Evolutionary conservation across 2,329 filamentous ascomycete genomes (phyloP), one percentile per base, ranked within the genome.

Genomic region (Aspergillus ustus): DNA sequence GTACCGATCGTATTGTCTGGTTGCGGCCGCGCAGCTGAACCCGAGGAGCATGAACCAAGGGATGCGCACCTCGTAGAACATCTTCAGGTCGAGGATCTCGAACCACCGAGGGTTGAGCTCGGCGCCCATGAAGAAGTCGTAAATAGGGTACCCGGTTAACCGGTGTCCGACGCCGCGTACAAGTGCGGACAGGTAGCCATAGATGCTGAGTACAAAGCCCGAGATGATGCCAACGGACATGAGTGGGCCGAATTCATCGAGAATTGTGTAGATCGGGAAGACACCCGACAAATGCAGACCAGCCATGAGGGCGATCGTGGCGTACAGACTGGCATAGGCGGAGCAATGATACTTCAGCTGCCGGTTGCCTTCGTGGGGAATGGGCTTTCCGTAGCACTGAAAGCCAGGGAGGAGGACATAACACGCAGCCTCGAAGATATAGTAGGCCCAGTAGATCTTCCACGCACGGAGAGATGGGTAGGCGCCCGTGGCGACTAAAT

Each of bases 311-410:
- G 22, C 22, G 4, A 25, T 25, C 22, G 22, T 25, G 22, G 85
- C 7, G 75, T 79, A n/a, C 85, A 81, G 43, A 89, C 87, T 37
- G 92, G 78, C 9, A 83, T 82, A 68, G 64, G 88, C 95, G 48
- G 93, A 97, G 85, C 95, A 99, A 82, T 94, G 97, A 83, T 99
- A 99, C 65, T 85, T 85, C 62, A 99, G 85, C 81, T 96, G 91
- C 84, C 22, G 22, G 22, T 93, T 91, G 72, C 92, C 92, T 61
- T 88, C 89, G 71, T 89, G 84, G 73, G 86, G 49, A 99, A 86
- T 52, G 93, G 90, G 81, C 97, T 96, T 69, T 95, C 95, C 73
- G 92, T 91, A 62, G 89, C 87, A 80, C 88, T 93, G 22, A 64
- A 99, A 88, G 65, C 95, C 95, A 2, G 95, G 95, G 72, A 97